Percentiles rank a stretch among this genome's conserved stretches.
phyloP scores from a whole-genome alignment of 73 alveolate species.

The Symbiodinium pilosum region DNA sequence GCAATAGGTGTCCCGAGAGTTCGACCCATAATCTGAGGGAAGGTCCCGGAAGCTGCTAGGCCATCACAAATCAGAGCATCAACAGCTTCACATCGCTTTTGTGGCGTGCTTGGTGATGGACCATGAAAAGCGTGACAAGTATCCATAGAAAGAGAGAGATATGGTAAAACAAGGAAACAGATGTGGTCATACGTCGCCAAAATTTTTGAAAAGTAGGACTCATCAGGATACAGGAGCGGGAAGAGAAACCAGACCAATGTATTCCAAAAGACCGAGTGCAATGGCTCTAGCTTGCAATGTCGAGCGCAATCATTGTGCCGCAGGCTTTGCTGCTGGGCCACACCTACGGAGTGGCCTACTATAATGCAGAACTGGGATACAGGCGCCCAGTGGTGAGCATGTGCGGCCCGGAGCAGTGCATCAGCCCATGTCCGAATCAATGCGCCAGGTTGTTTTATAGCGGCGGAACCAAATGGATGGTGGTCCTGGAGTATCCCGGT shows the following conservation, averaged over 20 bases:
- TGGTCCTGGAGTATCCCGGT: constrained; percentile 65
- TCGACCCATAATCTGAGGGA: too few species aligned
- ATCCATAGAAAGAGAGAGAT: too few species aligned
- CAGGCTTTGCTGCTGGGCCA: constrained; percentile 40
- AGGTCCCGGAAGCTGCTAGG: too few species aligned
- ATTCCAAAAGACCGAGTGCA: too few species aligned
- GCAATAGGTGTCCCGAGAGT: too few species aligned
- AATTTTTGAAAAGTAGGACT: not conserved
- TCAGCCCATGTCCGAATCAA: not conserved
- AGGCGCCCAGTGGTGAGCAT: not conserved
- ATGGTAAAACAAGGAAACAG: too few species aligned
- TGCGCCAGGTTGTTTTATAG: constrained; percentile 51
- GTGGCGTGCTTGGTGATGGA: too few species aligned
- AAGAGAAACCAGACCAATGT: not conserved
- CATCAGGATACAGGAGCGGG: not conserved
- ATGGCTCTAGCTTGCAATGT: too few species aligned
- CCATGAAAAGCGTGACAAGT: too few species aligned
- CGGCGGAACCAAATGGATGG: constrained; percentile 36
- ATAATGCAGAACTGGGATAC: constrained; percentile 16
- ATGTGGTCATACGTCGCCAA: not conserved
- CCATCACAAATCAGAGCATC: too few species aligned
- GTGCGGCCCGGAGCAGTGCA: not conserved
- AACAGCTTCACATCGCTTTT: too few species aligned
- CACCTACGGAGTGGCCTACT: constrained; percentile 40
- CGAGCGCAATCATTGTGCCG: too few species aligned